Conservation (phyloP, 768 basidiomycete species). For the Paxillus involutus region DNA sequence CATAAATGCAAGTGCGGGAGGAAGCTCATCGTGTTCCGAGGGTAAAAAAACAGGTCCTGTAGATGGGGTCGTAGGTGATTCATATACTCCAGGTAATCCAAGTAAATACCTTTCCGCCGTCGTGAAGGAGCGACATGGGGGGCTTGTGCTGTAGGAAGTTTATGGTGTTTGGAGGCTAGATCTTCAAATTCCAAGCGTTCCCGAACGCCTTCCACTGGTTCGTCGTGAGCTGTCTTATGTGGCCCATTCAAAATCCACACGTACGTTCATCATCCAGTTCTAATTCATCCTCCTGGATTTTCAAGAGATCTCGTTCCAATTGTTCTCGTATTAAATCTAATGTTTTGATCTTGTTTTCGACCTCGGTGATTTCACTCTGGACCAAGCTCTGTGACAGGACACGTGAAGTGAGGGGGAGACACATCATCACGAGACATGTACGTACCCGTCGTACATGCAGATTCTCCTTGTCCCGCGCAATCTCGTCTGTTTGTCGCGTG, state of each 20-base stretch:
- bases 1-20: conserved; percentile 96
- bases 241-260: conserved; percentile 29
- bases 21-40: conserved; percentile 95
- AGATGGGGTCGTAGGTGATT: conserved; percentile 4
- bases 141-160: conserved; percentile 6
- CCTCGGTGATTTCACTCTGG: conserved; percentile 83
- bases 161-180: conserved; percentile 31
- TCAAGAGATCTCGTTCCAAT: conserved; percentile 80
- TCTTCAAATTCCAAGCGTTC: conserved; percentile 80
- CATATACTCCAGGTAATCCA: neutral
- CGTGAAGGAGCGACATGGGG: conserved; percentile 28
- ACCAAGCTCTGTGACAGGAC: conserved; percentile 64
- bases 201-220: conserved; percentile 82
- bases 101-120: conserved; percentile 29
- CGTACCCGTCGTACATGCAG: conserved; percentile 80
- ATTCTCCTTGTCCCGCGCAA: conserved; percentile 90
- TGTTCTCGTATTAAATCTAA: conserved; percentile 78
- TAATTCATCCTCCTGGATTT: conserved; percentile 90
- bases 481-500: conserved; percentile 79
- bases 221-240: conserved; percentile 2
- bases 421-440: conserved; percentile 7
- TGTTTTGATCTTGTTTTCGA: conserved; percentile 85
- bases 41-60: conserved; percentile 93
- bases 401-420: conserved; percentile 5
- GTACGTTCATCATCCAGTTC: conserved; percentile 95